These are phyloP conservation scores for Cylindrotheca fusiformis DNA, from an alignment of 108 stramenopile genomes.

Conservation along the genomic window DNA sequence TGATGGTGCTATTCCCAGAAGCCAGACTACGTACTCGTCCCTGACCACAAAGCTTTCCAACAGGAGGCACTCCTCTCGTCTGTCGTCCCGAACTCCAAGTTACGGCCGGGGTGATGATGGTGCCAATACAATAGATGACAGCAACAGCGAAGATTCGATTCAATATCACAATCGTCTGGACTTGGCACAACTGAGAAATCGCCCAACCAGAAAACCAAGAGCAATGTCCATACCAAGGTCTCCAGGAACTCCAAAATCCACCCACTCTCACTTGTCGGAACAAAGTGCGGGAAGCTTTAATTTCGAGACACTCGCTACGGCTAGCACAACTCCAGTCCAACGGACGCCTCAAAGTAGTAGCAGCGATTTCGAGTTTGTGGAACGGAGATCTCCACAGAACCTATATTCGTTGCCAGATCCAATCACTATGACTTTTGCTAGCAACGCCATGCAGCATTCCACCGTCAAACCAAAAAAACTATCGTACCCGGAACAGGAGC, in stretches of 20 bases:
- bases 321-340: not conserved
- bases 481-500: no score
- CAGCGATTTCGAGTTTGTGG: not conserved
- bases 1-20: constrained; percentile 2
- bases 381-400: not conserved
- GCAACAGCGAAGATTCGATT: not conserved
- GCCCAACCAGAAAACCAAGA: no score
- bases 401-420: not conserved
- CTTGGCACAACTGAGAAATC: no score
- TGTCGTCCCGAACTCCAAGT: no score
- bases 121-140: not conserved
- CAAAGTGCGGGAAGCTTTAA: not conserved
- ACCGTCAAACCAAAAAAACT: not conserved
- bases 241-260: not conserved
- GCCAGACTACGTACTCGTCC: not conserved
- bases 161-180: no score
- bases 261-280: not conserved
- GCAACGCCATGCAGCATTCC: not conserved
- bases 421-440: not conserved
- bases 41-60: not conserved
- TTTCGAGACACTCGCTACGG: not conserved
- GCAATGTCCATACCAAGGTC: no score
- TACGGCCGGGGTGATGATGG: not conserved
- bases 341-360: not conserved
- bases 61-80: not conserved